Evolutionary conservation across 495 filamentous ascomycete species (phyloP).

Genomic region (Penicillium dipodomyicola): DNA sequence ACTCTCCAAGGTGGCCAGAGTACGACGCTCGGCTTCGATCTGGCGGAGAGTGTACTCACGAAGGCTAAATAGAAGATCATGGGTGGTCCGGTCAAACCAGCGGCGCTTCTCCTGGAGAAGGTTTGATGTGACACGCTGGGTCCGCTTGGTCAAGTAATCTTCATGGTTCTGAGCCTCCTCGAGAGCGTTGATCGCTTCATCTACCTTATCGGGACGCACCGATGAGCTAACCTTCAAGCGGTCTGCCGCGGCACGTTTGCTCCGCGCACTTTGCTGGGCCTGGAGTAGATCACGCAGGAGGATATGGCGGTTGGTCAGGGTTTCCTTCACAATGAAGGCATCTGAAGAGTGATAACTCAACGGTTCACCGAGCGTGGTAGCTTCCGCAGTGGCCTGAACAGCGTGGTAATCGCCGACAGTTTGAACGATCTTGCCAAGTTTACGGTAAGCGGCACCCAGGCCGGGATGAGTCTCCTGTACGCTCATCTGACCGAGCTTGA

Average conservation of each 20-base stretch:
- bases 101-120: conserved; percentile 82
- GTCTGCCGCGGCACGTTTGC: conserved; percentile 79
- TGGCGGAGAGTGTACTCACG: conserved; percentile 91
- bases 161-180: conserved; percentile 84
- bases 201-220: conserved; percentile 89
- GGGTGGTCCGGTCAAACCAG: conserved; percentile 86
- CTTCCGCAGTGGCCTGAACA: conserved; percentile 96
- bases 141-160: conserved; percentile 74
- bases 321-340: conserved; percentile 98
- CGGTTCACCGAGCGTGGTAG: conserved; percentile 90
- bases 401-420: conserved; percentile 92
- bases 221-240: conserved; percentile 79
- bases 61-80: conserved; percentile 73
- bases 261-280: conserved; percentile 76
- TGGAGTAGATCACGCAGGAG: conserved; percentile 91
- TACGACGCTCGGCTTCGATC: conserved; percentile 92
- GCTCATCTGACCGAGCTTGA: conserved; percentile 79
- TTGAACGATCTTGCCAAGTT: conserved; percentile 90
- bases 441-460: conserved; percentile 85
- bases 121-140: conserved; percentile 82
- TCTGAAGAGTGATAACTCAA: conserved; percentile 94
- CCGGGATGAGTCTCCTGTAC: conserved; percentile 88
- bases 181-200: conserved; percentile 86
- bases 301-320: conserved; percentile 96
- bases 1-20: conserved; percentile 85